These are phyloP conservation scores for Hyphodiscus sp. DNA, from an alignment of 2,329 filamentous ascomycete genomes.

Conservation along the genomic window DNA sequence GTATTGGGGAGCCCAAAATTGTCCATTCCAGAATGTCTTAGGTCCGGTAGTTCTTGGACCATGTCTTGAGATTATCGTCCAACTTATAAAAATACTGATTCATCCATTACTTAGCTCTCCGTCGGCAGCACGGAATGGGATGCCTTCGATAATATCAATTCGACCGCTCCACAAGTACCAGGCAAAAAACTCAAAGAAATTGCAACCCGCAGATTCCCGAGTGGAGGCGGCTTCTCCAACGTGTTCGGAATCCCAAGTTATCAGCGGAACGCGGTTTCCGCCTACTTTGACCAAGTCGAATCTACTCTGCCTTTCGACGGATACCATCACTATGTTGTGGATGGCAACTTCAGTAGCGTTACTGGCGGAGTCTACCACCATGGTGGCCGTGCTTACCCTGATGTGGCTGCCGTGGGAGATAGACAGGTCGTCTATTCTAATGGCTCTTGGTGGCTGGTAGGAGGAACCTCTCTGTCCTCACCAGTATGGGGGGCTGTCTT, in stretches of 20 bases:
- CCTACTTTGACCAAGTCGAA: conserved; percentile 32
- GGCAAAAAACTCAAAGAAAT: conserved; percentile 16
- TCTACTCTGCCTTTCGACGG: conserved; percentile 29
- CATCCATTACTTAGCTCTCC: conserved; percentile 26
- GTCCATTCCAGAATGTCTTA: too few relatives aligned
- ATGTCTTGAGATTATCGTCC: too few relatives aligned
- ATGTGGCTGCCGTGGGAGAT: conserved; percentile 35
- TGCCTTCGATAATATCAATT: conserved; percentile 13
- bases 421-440: conserved; percentile 24
- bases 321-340: conserved; percentile 29
- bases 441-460: conserved; percentile 29
- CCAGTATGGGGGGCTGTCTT: conserved; percentile 37
- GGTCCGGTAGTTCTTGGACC: too few relatives aligned
- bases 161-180: conserved; percentile 16
- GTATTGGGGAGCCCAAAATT: too few relatives aligned
- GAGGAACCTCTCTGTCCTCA: conserved; percentile 38
- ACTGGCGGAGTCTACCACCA: conserved; percentile 34
- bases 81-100: too few relatives aligned
- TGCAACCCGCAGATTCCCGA: conserved; percentile 31
- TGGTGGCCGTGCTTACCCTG: conserved; percentile 37
- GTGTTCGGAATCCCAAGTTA: conserved; percentile 35
- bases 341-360: conserved; percentile 19
- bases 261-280: conserved; percentile 34
- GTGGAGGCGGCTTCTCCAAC: conserved; percentile 36
- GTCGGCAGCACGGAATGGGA: conserved; percentile 33